A percentile compares a stretch with the other conserved stretches of the same genome.
Conservation (phyloP, 257 asterid genomes). For the Solanum chiquidenum region DNA sequence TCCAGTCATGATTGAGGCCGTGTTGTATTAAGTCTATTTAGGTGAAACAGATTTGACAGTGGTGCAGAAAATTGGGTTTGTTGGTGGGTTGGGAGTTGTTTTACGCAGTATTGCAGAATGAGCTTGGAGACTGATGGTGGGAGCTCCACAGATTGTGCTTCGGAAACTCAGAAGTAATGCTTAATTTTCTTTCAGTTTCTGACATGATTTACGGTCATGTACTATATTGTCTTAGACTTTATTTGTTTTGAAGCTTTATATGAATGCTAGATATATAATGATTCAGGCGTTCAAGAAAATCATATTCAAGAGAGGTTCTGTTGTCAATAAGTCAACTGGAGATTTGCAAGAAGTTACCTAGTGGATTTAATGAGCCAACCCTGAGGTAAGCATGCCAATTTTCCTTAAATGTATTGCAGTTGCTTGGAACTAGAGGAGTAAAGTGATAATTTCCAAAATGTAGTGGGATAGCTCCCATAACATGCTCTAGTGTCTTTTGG, state of each 20-base stretch:
- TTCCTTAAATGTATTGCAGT: not conserved
- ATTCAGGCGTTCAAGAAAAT: slow-evolving; percentile 44
- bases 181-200: slow-evolving; percentile 5
- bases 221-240: not conserved
- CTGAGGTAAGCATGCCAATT: slow-evolving; percentile 28
- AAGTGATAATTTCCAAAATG: not conserved
- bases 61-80: not conserved
- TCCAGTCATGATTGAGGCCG: not conserved
- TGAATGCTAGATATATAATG: slow-evolving; percentile 12
- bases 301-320: slow-evolving; percentile 56
- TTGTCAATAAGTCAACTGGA: slow-evolving; percentile 56
- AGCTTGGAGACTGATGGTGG: slow-evolving; percentile 47
- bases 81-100: not conserved
- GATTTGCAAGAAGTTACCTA: slow-evolving; percentile 64
- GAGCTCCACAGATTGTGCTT: slow-evolving; percentile 21
- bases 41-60: not conserved
- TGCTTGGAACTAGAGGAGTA: not conserved
- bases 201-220: not conserved
- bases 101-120: slow-evolving; percentile 27
- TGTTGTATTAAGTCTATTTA: not conserved
- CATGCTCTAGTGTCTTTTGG: not conserved
- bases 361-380: slow-evolving; percentile 38
- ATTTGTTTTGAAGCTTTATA: slow-evolving; percentile 1
- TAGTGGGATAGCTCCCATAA: not conserved
- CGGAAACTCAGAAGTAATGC: slow-evolving; percentile 28